phyloP scores from a whole-genome alignment of 306 rosid genomes.

The Abrus precatorius region DNA sequence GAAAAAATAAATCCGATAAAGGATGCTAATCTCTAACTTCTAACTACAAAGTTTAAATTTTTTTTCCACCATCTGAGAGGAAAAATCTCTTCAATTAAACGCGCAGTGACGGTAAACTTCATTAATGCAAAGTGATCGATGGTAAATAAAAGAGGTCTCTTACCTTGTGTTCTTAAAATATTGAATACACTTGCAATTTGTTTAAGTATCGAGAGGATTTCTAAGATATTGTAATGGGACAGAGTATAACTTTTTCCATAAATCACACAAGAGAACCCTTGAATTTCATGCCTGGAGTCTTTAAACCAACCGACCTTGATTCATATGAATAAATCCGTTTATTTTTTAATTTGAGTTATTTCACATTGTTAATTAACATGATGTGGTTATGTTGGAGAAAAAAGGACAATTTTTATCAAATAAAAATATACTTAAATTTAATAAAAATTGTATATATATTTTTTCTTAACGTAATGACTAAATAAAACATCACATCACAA shows the following conservation, averaged over 20 bases:
- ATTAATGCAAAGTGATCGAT: not conserved
- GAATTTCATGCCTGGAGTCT: not conserved
- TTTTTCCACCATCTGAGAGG: not conserved
- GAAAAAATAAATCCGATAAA: not conserved
- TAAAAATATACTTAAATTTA: too few species aligned
- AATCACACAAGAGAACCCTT: not conserved
- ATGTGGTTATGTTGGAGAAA: too few species aligned
- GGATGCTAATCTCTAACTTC: too few species aligned
- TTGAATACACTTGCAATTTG: not conserved
- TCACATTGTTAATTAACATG: too few species aligned
- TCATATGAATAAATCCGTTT: constrained; percentile 14
- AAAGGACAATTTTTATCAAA: too few species aligned
- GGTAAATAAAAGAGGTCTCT: not conserved
- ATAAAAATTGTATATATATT: too few species aligned
- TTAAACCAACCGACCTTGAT: constrained; percentile 15
- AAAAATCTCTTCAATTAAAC: not conserved
- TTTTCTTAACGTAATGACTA: too few species aligned
- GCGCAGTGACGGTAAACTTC: not conserved
- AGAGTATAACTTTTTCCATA: too few species aligned
- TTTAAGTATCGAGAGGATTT: not conserved
- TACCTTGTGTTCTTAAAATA: not conserved
- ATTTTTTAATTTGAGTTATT: not conserved
- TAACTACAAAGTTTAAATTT: too few species aligned
- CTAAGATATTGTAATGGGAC: not conserved
- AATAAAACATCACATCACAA: not conserved